Evolutionary conservation across 2,329 filamentous ascomycete species (phyloP).

Genomic region (Talaromyces sp.): DNA sequence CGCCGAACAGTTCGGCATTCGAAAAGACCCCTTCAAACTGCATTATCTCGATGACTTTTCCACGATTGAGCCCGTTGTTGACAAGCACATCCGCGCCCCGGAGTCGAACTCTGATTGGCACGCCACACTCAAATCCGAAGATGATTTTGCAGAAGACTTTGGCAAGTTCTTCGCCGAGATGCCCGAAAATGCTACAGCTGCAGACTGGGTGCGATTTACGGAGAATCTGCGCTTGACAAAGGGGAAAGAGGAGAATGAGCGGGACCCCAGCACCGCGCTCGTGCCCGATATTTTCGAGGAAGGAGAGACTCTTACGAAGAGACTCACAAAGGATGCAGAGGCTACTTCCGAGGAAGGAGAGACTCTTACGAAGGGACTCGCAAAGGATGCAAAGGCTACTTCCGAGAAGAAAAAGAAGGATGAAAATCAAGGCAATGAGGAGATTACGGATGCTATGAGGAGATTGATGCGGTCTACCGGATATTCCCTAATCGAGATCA

Average conservation of each 20-base stretch:
- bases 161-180: slow-evolving; percentile 49
- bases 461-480: slow-evolving; percentile 59
- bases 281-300: slow-evolving; percentile 53
- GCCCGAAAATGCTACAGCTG: slow-evolving; percentile 50
- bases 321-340: slow-evolving; percentile 29
- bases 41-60: slow-evolving; percentile 82
- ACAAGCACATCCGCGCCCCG: slow-evolving; percentile 60
- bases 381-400: slow-evolving; percentile 29
- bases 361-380: slow-evolving; percentile 32
- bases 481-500: slow-evolving; percentile 50
- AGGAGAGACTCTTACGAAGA: slow-evolving; percentile 37
- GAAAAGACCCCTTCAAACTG: slow-evolving; percentile 69
- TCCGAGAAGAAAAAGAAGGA: slow-evolving; percentile 32
- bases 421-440: slow-evolving; percentile 24
- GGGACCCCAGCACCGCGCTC: slow-evolving; percentile 50
- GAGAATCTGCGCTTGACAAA: slow-evolving; percentile 52
- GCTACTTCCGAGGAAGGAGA: slow-evolving; percentile 35
- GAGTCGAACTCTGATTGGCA: slow-evolving; percentile 55
- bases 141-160: slow-evolving; percentile 63
- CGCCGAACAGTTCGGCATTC: slow-evolving; percentile 67
- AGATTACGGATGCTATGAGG: slow-evolving; percentile 45
- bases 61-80: slow-evolving; percentile 71
- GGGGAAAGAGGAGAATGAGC: slow-evolving; percentile 51
- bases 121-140: slow-evolving; percentile 60
- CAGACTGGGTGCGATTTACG: slow-evolving; percentile 44